Evolutionary conservation across 1,284 basidiomycete genomes (phyloP), one percentile per base, ranked within the genome.

Genomic region (Trametes pubescens): DNA sequence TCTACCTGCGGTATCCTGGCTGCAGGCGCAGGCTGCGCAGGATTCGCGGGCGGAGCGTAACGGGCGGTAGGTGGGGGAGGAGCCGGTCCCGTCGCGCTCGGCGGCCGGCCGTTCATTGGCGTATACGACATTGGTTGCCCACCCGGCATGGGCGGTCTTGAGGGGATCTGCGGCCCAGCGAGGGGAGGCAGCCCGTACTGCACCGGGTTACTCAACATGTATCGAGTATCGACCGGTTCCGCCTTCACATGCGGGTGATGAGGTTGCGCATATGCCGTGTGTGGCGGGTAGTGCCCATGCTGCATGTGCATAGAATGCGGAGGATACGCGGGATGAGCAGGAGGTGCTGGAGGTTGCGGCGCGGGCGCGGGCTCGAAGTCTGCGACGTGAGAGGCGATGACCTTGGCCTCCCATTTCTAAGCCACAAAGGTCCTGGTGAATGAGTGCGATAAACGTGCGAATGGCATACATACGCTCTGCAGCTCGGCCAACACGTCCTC

Each of bases 381-480:
- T 63, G 96, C 96, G 18, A 98, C 96, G 72, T 93, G 90, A 0
- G 95, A 96, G 14, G 91, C 91, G 35, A 98, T 86, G 43, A 99
- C 89, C 78, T 97, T 97, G 73, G 84, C 85, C 77, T 98, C 93
- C 96, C 96, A 99, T 89, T 94, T 95, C 92, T 97, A 75, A 46
- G 68, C 52, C 46, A 51, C 48, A 53, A 57, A 65, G 34, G 47
- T 61, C 59, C 62, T 18, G 60, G 56, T 61, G 54, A 64, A 62
- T 61, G 35, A 26, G 26, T 44, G 57, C 47, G 53, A 40, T 37
- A 43, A 56, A 63, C 59, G 60, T 34, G 65, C 29, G 54, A 55
- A 57, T 65, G 26, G 57, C 53, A 65, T 67, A 85, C 93, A 84
- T 81, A 96, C 95, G 68, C 87, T 84, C 80, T 97, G 94, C 61